Percentiles rank a stretch among this genome's conserved stretches.
These are phyloP conservation scores for Lignosus rhinocerotis DNA, from an alignment of 1,284 basidiomycete species.

Conservation along the genomic window DNA sequence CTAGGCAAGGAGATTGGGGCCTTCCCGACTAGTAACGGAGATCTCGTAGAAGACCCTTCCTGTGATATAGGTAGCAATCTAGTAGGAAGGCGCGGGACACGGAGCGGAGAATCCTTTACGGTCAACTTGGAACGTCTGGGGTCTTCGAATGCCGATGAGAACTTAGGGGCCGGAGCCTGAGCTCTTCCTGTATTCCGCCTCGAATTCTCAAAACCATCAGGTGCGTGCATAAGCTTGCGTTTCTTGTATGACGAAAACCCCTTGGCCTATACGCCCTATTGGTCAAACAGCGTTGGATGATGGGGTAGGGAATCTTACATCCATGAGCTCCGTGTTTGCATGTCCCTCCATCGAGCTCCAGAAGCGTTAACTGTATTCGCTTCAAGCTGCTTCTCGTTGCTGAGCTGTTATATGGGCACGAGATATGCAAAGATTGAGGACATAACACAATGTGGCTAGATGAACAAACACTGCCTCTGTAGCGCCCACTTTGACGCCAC, in stretches of 20 bases:
- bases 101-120: not conserved
- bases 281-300: not conserved
- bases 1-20: not conserved
- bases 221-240: slow-evolving; percentile 13
- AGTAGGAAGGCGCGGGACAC: not conserved
- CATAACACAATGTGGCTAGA: too few species aligned
- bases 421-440: too few species aligned
- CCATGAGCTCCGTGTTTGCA: not conserved
- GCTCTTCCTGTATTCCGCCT: not conserved
- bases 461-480: too few species aligned
- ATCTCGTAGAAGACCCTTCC: slow-evolving; percentile 1
- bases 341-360: not conserved
- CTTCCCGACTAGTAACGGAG: not conserved
- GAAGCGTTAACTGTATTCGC: not conserved
- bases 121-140: slow-evolving; percentile 11
- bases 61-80: not conserved
- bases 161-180: slow-evolving; percentile 12
- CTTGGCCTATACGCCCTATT: not conserved
- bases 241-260: slow-evolving; percentile 11
- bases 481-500: too few species aligned
- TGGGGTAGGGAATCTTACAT: not conserved
- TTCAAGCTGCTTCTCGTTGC: too few species aligned
- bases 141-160: slow-evolving; percentile 19
- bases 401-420: too few species aligned
- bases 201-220: slow-evolving; percentile 13